A percentile compares a stretch with the other conserved stretches of the same genome.
Evolutionary conservation across 441 rosid genomes (phyloP).

Genomic region (Populus hybrid): DNA sequence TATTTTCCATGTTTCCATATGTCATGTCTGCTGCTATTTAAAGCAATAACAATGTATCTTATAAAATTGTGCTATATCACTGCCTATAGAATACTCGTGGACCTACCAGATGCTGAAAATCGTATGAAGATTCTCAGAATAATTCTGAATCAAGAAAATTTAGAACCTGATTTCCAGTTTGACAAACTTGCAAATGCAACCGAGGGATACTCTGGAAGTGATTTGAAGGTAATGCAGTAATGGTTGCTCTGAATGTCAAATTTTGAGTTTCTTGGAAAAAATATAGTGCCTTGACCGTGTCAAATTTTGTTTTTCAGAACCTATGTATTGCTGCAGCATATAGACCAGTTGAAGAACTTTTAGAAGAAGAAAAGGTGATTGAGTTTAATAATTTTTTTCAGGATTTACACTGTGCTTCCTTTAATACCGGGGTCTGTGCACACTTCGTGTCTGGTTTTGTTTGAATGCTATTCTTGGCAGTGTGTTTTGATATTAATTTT

Average conservation of each 20-base stretch:
- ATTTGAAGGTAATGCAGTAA: conserved; percentile 69
- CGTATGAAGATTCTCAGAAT: conserved; percentile 79
- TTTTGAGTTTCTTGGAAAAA: not conserved
- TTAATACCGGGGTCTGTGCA: not conserved
- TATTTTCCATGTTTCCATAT: not conserved
- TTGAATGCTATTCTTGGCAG: not conserved
- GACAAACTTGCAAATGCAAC: conserved; percentile 74
- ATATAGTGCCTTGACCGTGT: conserved; percentile 1
- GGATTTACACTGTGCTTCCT: not conserved
- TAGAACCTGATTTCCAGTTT: conserved; percentile 53
- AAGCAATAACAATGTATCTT: conserved; percentile 10
- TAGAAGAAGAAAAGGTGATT: conserved; percentile 64
- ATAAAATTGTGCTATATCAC: conserved; percentile 21
- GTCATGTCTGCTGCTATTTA: not conserved
- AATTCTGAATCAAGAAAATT: conserved; percentile 63
- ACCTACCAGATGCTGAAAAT: conserved; percentile 86
- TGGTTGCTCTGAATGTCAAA: not conserved
- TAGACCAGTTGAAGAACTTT: conserved; percentile 86
- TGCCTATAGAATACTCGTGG: conserved; percentile 76
- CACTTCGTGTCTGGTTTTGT: not conserved
- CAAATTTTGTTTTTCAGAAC: conserved; percentile 51
- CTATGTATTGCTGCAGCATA: conserved; percentile 95
- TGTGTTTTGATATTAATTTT: not conserved
- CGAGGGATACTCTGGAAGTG: conserved; percentile 96
- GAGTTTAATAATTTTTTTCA: not conserved